phyloP scores from a whole-genome alignment of 768 basidiomycete species.

The Tylopilus felleus region DNA sequence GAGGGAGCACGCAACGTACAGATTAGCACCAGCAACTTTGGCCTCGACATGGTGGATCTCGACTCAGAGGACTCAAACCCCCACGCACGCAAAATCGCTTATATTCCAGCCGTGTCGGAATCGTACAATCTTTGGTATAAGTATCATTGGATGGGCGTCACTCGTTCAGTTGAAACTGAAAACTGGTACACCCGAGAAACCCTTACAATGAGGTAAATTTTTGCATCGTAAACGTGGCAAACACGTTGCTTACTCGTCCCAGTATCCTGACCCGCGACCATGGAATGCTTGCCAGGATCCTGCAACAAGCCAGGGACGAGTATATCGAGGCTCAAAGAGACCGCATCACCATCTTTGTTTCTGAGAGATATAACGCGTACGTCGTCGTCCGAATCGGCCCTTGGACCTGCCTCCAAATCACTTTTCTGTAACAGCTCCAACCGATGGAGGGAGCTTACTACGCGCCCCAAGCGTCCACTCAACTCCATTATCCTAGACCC shows the following conservation, averaged over 20 bases:
- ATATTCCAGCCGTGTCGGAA: constrained; percentile 32
- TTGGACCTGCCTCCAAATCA: not conserved
- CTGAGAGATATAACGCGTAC: constrained; percentile 42
- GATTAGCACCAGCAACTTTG: constrained; percentile 43
- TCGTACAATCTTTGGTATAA: constrained; percentile 36
- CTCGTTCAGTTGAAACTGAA: constrained; percentile 20
- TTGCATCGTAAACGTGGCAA: not conserved
- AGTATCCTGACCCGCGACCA: constrained; percentile 53
- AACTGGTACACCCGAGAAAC: constrained; percentile 22
- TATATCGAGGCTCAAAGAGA: constrained; percentile 53
- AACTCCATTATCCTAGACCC: constrained; percentile 69
- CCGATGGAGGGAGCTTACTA: constrained; percentile 53
- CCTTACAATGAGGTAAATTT: constrained; percentile 23
- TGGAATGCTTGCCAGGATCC: constrained; percentile 45
- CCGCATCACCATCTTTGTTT: constrained; percentile 50
- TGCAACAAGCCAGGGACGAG: constrained; percentile 50
- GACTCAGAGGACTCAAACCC: constrained; percentile 21
- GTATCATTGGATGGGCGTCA: constrained; percentile 29
- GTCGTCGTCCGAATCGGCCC: not conserved
- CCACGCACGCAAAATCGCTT: constrained; percentile 31
- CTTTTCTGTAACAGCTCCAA: constrained; percentile 22
- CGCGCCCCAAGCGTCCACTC: constrained; percentile 62
- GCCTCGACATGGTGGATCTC: constrained; percentile 26
- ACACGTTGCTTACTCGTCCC: not conserved
- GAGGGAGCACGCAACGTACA: constrained; percentile 48